Percentiles rank a stretch among this genome's conserved stretches.
Conservation (phyloP, 1,284 basidiomycete species). For the Grifola frondosa region DNA sequence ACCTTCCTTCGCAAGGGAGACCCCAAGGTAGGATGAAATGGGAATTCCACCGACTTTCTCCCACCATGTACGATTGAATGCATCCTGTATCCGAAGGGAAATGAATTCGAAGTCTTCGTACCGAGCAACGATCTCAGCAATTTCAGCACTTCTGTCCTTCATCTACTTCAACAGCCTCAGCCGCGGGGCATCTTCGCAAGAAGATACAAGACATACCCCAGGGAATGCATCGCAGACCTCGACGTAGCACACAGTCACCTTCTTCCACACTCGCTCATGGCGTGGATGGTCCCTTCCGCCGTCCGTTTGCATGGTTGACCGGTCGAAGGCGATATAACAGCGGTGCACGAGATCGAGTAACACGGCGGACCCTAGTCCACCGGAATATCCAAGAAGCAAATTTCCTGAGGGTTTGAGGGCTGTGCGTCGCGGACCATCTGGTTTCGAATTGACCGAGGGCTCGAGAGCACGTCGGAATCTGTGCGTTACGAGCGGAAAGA, state of each 20-base stretch:
- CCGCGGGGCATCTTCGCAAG: neutral
- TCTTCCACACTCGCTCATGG: conserved; percentile 61
- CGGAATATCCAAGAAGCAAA: conserved; percentile 67
- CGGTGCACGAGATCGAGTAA: conserved; percentile 66
- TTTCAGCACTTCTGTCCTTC: conserved; percentile 52
- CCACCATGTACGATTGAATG: conserved; percentile 75
- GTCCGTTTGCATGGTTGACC: conserved; percentile 32
- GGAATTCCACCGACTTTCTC: conserved; percentile 36
- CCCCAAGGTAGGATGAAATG: conserved; percentile 30
- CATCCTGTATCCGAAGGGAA: conserved; percentile 64
- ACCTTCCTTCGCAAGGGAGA: conserved; percentile 59
- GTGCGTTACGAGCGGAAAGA: conserved; percentile 55
- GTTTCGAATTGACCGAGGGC: conserved; percentile 56
- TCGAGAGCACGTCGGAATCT: conserved; percentile 70
- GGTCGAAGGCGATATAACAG: conserved; percentile 52
- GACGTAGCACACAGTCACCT: conserved; percentile 63
- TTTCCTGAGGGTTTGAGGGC: conserved; percentile 65
- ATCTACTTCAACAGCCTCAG: conserved; percentile 39
- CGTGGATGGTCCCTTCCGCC: conserved; percentile 69
- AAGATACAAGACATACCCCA: conserved; percentile 44
- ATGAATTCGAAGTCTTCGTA: conserved; percentile 59
- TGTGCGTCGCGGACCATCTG: conserved; percentile 48
- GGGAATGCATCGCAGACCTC: conserved; percentile 63
- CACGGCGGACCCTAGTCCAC: conserved; percentile 70
- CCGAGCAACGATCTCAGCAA: conserved; percentile 43